A percentile compares a stretch with the other conserved stretches of the same genome.
phyloP scores from a whole-genome alignment of 495 filamentous ascomycete species.

The Talaromyces borbonicus region DNA sequence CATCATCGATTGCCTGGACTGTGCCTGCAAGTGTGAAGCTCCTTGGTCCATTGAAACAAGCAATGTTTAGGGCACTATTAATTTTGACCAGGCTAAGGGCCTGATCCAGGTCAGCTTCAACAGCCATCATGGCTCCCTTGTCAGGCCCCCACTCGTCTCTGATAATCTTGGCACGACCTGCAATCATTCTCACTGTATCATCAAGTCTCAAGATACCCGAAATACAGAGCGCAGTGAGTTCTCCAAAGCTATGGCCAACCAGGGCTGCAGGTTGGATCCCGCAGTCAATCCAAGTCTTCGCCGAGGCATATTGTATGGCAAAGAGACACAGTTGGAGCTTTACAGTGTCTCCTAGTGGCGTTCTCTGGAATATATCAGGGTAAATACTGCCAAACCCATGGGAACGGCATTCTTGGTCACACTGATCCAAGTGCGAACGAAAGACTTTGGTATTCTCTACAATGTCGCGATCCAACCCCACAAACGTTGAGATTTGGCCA shows the following conservation, averaged over 20 bases:
- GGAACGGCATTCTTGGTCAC: constrained; percentile 13
- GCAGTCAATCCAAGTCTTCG: constrained; percentile 29
- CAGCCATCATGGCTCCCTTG: constrained; percentile 31
- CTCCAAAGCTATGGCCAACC: constrained; percentile 35
- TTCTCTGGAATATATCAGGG: constrained; percentile 37
- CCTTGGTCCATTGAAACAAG: constrained; percentile 40
- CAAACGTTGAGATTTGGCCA: constrained; percentile 35
- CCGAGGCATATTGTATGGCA: constrained; percentile 28
- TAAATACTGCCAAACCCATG: constrained; percentile 29
- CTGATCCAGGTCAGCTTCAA: constrained; percentile 15
- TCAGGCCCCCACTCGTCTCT: constrained; percentile 28
- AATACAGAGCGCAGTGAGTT: constrained; percentile 22
- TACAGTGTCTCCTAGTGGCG: constrained; percentile 27
- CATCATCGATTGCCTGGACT: constrained; percentile 21
- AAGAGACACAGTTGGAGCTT: constrained; percentile 32
- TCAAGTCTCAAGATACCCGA: constrained; percentile 18
- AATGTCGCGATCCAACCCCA: constrained; percentile 30
- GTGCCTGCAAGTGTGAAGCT: constrained; percentile 39
- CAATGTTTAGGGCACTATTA: constrained; percentile 23
- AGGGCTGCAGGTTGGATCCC: constrained; percentile 22
- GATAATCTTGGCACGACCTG: constrained; percentile 28
- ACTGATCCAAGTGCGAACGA: constrained; percentile 29
- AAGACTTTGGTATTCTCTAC: constrained; percentile 27
- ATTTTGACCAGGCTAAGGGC: not conserved
- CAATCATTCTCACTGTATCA: constrained; percentile 27